Base-by-base conservation (phyloP, 805 yeast genomes). In the Saccharomycopsis schoenii region DNA sequence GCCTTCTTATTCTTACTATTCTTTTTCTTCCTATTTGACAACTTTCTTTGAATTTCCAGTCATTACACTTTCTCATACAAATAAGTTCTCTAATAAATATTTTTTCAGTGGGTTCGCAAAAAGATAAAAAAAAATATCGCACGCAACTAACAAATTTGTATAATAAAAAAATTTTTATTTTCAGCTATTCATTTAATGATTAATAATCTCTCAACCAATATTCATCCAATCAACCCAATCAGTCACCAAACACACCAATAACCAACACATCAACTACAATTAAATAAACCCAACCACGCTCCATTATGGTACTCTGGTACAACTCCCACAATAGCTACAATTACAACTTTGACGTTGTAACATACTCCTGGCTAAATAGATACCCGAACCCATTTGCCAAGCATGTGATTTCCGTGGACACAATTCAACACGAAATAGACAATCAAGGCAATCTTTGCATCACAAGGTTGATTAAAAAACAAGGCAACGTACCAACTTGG, bases 331-430 rank as follows among this genome's bases (percentile, higher is more conserved):
- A 83, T 69, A 70, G 75, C n/a, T 88, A 78, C 69, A 74, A 78
- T 58, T 81, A 82, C 70, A 85, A 84, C 66, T 91, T 91, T 68
- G 77, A 78, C 57, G 86, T 93, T 0, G 89, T 88, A 2, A 79
- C 90, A 1, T 75, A 85, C 56, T 96, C 96, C 0, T 85, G 86
- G 70, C 85, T 89, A 73, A 85, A 84, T 73, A 76, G 86, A 66
- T 85, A 85, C 66, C 84, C 84, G 2, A 81, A 81, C 70, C 98
- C 98, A 1, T 91, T 79, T 70, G 85, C 97, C 17, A 76, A 82
- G 10, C 97, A 93, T 74, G 97, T 93, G 12, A 75, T 85, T 41
- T 86, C 96, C 8, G 84, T 83, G 34, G 98, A 92, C 70, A 88
- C 96, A 1, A 69, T 92, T 15, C 83, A 83, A 40, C 74, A 81